Conservation (phyloP, 1,284 basidiomycete genomes). For the Leucoagaricus sp. region DNA sequence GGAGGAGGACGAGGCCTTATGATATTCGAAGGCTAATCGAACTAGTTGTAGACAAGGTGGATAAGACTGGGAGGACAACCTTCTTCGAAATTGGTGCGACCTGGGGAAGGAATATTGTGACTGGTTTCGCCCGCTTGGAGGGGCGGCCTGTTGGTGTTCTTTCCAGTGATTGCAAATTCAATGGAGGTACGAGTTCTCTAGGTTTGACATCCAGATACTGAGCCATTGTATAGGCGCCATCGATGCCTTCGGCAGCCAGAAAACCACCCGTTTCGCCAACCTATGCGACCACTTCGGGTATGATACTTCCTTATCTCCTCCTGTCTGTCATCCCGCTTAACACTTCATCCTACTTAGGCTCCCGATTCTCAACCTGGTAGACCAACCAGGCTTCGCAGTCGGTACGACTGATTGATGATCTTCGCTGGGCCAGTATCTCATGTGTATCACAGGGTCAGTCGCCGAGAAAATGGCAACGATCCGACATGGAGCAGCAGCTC, state of each 20-base stretch:
- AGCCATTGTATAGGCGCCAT: constrained; percentile 31
- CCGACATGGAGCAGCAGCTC: constrained; percentile 39
- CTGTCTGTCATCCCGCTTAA: background rate
- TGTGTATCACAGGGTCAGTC: constrained; percentile 29
- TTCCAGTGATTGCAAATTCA: constrained; percentile 41
- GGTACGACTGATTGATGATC: too few relatives aligned
- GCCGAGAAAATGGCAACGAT: constrained; percentile 44
- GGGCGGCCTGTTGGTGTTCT: constrained; percentile 40
- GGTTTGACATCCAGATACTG: background rate
- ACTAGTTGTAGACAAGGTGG: constrained; percentile 34
- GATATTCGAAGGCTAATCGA: constrained; percentile 38
- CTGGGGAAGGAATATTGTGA: constrained; percentile 41
- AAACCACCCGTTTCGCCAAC: constrained; percentile 39
- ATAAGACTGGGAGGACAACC: constrained; percentile 21
- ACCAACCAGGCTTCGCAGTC: constrained; percentile 41
- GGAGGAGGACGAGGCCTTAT: constrained; percentile 37
- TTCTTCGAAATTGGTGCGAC: constrained; percentile 44
- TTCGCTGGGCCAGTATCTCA: background rate
- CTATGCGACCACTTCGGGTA: constrained; percentile 42
- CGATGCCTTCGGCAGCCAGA: constrained; percentile 43
- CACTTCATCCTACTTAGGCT: constrained; percentile 23
- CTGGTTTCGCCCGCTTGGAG: constrained; percentile 39
- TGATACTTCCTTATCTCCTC: background rate
- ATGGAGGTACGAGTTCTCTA: constrained; percentile 32
- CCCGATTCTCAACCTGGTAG: constrained; percentile 40